Evolutionary conservation across 331 rosid species (phyloP).

Genomic region (Ulmus americana): DNA sequence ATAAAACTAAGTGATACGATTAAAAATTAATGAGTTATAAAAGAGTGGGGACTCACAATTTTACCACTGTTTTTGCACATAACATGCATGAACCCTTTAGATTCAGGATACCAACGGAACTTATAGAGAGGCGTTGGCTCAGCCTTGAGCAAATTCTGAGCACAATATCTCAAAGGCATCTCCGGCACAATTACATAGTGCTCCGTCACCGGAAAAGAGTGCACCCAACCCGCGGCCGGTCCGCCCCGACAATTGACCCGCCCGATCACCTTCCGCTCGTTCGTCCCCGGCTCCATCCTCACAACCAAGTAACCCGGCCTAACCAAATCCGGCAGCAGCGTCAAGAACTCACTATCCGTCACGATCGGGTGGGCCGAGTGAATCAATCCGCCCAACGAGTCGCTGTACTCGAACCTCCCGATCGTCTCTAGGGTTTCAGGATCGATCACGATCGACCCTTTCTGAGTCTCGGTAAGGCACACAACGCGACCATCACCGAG

Average conservation of each 20-base stretch:
- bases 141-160: conserved; percentile 75
- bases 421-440: conserved; percentile 61
- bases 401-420: conserved; percentile 67
- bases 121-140: conserved; percentile 87
- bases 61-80: conserved; percentile 84
- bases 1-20: no score
- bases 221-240: conserved; percentile 88
- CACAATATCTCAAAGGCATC: conserved; percentile 84
- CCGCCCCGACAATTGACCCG: conserved; percentile 65
- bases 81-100: conserved; percentile 64
- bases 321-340: conserved; percentile 70
- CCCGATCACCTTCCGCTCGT: conserved; percentile 66
- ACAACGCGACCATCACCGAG: conserved; percentile 87
- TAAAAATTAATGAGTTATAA: no score
- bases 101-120: conserved; percentile 82
- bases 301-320: conserved; percentile 73
- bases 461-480: conserved; percentile 88
- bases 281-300: conserved; percentile 66
- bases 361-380: conserved; percentile 95
- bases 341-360: conserved; percentile 61
- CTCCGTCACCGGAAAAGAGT: conserved; percentile 76
- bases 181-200: conserved; percentile 76
- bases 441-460: conserved; percentile 71
- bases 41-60: conserved; percentile 37
- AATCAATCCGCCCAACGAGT: conserved; percentile 67